These are phyloP conservation scores for Cryptosporidium ubiquitum DNA, from an alignment of 169 alveolate genomes.

Conservation along the genomic window DNA sequence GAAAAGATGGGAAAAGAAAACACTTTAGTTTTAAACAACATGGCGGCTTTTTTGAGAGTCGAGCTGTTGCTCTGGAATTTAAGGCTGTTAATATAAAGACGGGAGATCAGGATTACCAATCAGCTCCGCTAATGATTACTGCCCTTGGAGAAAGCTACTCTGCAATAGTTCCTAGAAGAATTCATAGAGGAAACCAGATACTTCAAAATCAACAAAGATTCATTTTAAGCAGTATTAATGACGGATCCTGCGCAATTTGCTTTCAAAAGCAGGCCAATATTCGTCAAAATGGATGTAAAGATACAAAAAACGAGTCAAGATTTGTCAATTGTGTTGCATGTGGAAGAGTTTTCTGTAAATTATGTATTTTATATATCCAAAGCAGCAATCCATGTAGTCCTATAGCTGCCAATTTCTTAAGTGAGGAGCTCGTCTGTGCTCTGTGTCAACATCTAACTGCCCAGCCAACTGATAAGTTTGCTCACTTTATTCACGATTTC, in stretches of 20 bases:
- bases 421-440: constrained; percentile 14
- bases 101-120: neutral
- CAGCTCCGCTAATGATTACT: constrained; percentile 41
- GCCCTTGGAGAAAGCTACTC: constrained; percentile 33
- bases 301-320: neutral
- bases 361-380: constrained; percentile 23
- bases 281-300: neutral
- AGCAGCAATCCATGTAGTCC: neutral
- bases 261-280: constrained; percentile 16
- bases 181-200: constrained; percentile 20
- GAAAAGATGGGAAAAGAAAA: constrained; percentile 69
- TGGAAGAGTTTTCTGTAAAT: constrained; percentile 18
- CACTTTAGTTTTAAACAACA: constrained; percentile 70
- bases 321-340: constrained; percentile 29
- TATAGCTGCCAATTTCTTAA: neutral
- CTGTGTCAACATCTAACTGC: constrained; percentile 20
- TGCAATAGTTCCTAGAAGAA: constrained; percentile 41
- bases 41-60: constrained; percentile 70
- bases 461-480: constrained; percentile 31
- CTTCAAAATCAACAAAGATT: constrained; percentile 1
- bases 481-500: constrained; percentile 29
- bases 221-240: constrained; percentile 18
- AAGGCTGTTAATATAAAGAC: constrained; percentile 10
- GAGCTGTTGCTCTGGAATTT: constrained; percentile 63
- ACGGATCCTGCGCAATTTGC: constrained; percentile 41